These are phyloP conservation scores for Nakataea oryzae DNA, from an alignment of 2,329 filamentous ascomycete genomes.

Conservation along the genomic window DNA sequence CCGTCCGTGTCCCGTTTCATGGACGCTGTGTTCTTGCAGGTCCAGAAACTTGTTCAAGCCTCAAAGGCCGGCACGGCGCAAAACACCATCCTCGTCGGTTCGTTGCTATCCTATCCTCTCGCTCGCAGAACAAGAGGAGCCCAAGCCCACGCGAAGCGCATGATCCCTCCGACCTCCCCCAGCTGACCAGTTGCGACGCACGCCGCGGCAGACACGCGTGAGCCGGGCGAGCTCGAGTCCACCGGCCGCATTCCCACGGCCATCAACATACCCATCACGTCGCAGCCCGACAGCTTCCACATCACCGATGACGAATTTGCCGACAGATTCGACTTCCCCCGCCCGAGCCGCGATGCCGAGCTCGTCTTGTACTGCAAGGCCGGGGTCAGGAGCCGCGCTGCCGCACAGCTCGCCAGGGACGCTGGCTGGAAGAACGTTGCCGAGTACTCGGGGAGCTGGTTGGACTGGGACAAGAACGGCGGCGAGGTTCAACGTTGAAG, in stretches of 20 bases:
- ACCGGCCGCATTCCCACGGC: constrained; percentile 70
- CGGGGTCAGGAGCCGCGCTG: constrained; percentile 70
- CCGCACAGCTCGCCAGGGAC: constrained; percentile 65
- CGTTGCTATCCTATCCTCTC: constrained; percentile 7
- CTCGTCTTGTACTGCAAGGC: constrained; percentile 91
- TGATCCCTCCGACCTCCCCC: background rate
- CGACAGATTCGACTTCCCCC: constrained; percentile 68
- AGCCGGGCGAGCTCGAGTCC: constrained; percentile 53
- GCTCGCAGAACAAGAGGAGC: background rate
- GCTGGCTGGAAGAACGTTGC: constrained; percentile 64
- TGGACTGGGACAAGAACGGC: constrained; percentile 71
- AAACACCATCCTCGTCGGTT: constrained; percentile 36
- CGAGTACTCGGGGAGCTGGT: constrained; percentile 67
- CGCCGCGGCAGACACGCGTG: constrained; percentile 50
- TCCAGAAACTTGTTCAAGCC: constrained; percentile 25
- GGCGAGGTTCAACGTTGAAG: constrained; percentile 42
- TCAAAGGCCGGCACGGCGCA: constrained; percentile 9
- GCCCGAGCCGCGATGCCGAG: constrained; percentile 43
- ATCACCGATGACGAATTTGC: constrained; percentile 70
- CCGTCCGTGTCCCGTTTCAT: too few species aligned
- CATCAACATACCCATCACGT: constrained; percentile 71
- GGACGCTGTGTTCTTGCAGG: constrained; percentile 13
- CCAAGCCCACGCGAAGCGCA: background rate
- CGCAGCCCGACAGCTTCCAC: constrained; percentile 69
- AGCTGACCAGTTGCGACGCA: background rate